Evolutionary conservation across 192 early-diverging fungal genomes (phyloP).

Genomic region (Coemansia umbellata): DNA sequence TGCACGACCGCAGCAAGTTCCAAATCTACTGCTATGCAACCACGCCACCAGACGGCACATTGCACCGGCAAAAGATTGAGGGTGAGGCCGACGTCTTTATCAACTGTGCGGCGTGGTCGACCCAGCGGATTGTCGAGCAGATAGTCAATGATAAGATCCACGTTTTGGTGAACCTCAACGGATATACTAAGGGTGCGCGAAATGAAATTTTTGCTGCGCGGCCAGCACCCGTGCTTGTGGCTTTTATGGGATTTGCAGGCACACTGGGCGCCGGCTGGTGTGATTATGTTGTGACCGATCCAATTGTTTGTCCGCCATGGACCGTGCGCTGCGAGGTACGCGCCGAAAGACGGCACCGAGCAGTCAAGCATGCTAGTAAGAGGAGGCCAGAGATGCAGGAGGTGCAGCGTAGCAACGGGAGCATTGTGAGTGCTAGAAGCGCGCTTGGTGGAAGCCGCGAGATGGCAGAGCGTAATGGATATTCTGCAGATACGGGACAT

Average conservation of each 20-base stretch:
- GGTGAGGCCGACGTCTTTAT: conserved; percentile 74
- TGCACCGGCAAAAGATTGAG: conserved; percentile 79
- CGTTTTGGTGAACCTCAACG: conserved; percentile 89
- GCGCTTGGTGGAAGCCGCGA: too few species aligned
- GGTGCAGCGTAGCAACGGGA: conserved; percentile 1
- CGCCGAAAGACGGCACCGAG: conserved; percentile 34
- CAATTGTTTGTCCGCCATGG: conserved; percentile 67
- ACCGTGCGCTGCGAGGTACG: conserved; percentile 60
- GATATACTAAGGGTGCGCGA: conserved; percentile 93
- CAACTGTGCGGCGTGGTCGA: conserved; percentile 69
- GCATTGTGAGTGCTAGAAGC: too few species aligned
- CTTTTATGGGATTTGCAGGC: conserved; percentile 93
- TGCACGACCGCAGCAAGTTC: conserved; percentile 75
- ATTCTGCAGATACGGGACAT: neutral
- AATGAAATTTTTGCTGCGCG: conserved; percentile 94
- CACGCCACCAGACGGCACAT: conserved; percentile 69
- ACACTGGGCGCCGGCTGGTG: conserved; percentile 84
- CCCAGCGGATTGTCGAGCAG: conserved; percentile 70
- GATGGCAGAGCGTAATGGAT: conserved; percentile 19
- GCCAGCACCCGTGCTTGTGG: conserved; percentile 82
- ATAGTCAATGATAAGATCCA: conserved; percentile 78
- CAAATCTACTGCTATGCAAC: conserved; percentile 82
- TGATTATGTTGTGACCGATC: conserved; percentile 77
- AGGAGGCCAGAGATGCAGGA: conserved; percentile 30
- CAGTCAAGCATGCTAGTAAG: neutral